Evolutionary conservation across 495 filamentous ascomycete genomes (phyloP).

Genomic region (Peziza echinospora): DNA sequence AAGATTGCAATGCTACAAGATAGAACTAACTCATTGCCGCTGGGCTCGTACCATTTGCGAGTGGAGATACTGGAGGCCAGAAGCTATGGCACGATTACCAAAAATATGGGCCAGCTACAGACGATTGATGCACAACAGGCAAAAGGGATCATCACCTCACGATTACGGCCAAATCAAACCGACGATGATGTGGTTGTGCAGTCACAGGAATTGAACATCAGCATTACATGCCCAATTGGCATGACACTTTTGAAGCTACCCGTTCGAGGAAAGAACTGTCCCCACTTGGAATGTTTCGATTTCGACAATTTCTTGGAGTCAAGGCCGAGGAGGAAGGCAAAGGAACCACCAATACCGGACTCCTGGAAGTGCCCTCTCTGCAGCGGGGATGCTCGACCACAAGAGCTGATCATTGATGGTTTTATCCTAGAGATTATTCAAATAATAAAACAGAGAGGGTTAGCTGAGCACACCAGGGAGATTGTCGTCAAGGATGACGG

Average conservation of each 20-base stretch:
- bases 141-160: conserved; percentile 8
- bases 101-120: neutral
- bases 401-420: conserved; percentile 14
- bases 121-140: neutral
- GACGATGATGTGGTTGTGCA: conserved; percentile 17
- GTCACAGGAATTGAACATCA: conserved; percentile 11
- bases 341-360: conserved; percentile 16
- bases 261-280: conserved; percentile 10
- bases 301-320: conserved; percentile 16
- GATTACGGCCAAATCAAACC: conserved; percentile 7
- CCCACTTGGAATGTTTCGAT: conserved; percentile 18
- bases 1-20: conserved; percentile 29
- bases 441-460: conserved; percentile 2
- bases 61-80: neutral
- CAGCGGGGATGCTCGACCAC: conserved; percentile 16
- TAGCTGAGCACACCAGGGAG: neutral
- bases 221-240: conserved; percentile 13
- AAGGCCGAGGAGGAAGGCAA: conserved; percentile 13
- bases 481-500: neutral
- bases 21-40: neutral
- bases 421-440: conserved; percentile 10
- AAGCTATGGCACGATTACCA: neutral
- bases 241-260: conserved; percentile 15
- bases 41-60: neutral
- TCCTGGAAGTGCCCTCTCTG: conserved; percentile 17